A percentile compares a stretch with the other conserved stretches of the same genome.
Conservation (phyloP, 345 rosid species). For the Eucalyptus coolabah region DNA sequence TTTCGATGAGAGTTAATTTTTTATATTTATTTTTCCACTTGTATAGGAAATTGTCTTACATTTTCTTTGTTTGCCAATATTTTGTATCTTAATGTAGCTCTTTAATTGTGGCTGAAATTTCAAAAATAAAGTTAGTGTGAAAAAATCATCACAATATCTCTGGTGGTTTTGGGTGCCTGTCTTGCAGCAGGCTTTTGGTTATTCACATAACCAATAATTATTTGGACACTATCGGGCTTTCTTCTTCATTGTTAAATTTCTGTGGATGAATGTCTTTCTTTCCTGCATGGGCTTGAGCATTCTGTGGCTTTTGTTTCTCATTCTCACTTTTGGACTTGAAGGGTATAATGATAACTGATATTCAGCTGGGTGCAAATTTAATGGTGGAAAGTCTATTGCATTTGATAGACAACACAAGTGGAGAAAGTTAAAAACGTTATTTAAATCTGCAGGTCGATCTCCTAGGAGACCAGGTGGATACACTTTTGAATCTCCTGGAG, state of each 20-base stretch:
- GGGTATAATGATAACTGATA: background rate
- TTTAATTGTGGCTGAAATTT: background rate
- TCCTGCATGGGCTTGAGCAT: background rate
- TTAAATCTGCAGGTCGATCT: conserved; percentile 62
- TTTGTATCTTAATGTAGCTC: background rate
- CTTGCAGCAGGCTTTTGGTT: background rate
- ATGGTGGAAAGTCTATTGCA: background rate
- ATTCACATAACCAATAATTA: too few relatives aligned
- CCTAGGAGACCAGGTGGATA: conserved; percentile 84
- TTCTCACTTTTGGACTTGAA: background rate
- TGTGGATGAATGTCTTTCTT: background rate
- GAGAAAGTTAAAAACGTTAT: background rate
- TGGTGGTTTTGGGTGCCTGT: background rate
- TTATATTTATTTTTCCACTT: background rate
- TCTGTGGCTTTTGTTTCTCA: background rate
- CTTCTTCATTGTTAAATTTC: background rate
- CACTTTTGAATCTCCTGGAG: conserved; percentile 63
- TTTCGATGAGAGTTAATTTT: background rate
- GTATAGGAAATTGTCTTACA: background rate
- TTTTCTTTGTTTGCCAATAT: background rate
- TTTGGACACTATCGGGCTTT: background rate
- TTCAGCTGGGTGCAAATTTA: background rate
- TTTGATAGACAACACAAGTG: background rate
- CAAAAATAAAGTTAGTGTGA: background rate
- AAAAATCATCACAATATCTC: background rate